Evolutionary conservation across 1,139 yeast species (phyloP), one percentile per base, ranked within the genome.

Genomic region (Pichia sp.): DNA sequence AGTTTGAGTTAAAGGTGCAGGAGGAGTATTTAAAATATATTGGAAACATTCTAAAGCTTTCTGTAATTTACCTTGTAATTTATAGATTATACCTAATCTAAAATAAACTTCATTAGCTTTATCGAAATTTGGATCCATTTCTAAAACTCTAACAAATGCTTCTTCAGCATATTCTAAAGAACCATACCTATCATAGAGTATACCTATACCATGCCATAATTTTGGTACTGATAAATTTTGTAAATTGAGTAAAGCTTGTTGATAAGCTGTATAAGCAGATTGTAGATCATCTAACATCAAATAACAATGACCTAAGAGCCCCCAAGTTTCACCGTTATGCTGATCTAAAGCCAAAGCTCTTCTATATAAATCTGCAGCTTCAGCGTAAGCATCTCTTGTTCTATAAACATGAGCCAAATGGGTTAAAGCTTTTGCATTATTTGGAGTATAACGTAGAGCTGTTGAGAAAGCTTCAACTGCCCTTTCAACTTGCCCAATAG

Each of bases 151-250:
- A 30, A 93, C 94, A 66, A 91, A 91, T 4, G 98, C 97, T 61
- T 91, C 98, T 61, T 91, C 97, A 4, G 98, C 98, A 56, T 89
- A 91, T 62, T 89, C 97, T 52, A 89, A 68, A 8, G 95, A 84
- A 14, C 97, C 98, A 61, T 91, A 91, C 40, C 98, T 72, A 61
- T 91, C 98, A 61, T 91, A 91, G 47, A 91, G 69, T 47, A 91
- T 91, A 31, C 98, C 98, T 53, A 91, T 91, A 0, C 98, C 98
- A 62, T 91, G 96, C 97, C 98, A 91, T 53, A 89, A 74, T 61
- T 88, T 88, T 41, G 98, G 97, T 38, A 89, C 96, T 54, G 88
- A 86, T 38, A 96, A 95, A 58, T 91, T 89, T 50, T 85, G 88
- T 60, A 89, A 67, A 59, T 88, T 91, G 61, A 85, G 83, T 44